A percentile compares a stretch with the other conserved stretches of the same genome.
Conservation (phyloP, 148 eudicot species). For the Chenopodium album region DNA sequence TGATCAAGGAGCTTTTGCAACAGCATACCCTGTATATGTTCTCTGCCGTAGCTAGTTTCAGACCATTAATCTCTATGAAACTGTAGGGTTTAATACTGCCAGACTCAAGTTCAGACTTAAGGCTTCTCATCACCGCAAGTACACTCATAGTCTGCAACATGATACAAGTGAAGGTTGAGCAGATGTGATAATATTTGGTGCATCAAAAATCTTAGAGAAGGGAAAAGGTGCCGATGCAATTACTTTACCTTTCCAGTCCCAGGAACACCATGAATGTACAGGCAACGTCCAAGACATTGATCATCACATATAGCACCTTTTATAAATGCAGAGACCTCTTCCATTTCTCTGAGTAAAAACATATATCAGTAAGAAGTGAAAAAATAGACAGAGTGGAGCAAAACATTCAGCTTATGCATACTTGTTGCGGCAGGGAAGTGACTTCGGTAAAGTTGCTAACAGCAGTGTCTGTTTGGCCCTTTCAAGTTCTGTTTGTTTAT, state of each 20-base stretch:
- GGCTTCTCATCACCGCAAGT: slow-evolving; percentile 77
- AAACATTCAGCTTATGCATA: slow-evolving; percentile 28
- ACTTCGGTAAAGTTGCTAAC: slow-evolving; percentile 87
- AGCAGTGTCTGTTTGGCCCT: slow-evolving; percentile 83
- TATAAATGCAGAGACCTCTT: slow-evolving; percentile 73
- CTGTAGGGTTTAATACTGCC: slow-evolving; percentile 77
- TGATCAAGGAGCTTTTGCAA: slow-evolving; percentile 6
- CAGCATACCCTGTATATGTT: slow-evolving; percentile 74
- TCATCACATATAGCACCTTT: slow-evolving; percentile 88
- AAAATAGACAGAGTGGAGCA: background rate
- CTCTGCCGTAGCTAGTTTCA: slow-evolving; percentile 93
- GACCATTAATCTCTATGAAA: slow-evolving; percentile 88
- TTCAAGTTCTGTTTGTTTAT: slow-evolving; percentile 91
- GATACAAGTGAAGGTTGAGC: slow-evolving; percentile 4
- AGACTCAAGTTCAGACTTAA: slow-evolving; percentile 84
- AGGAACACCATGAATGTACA: slow-evolving; percentile 98
- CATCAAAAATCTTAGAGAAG: slow-evolving; percentile 5
- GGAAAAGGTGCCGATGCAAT: background rate
- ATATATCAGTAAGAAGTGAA: background rate
- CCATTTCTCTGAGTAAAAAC: slow-evolving; percentile 75
- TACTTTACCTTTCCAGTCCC: slow-evolving; percentile 91
- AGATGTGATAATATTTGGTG: background rate
- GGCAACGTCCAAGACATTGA: slow-evolving; percentile 96
- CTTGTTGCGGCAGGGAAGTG: slow-evolving; percentile 91
- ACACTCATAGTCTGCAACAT: slow-evolving; percentile 97